phyloP scores from a whole-genome alignment of 352 stramenopile species.

The Globisporangium cystogenes region DNA sequence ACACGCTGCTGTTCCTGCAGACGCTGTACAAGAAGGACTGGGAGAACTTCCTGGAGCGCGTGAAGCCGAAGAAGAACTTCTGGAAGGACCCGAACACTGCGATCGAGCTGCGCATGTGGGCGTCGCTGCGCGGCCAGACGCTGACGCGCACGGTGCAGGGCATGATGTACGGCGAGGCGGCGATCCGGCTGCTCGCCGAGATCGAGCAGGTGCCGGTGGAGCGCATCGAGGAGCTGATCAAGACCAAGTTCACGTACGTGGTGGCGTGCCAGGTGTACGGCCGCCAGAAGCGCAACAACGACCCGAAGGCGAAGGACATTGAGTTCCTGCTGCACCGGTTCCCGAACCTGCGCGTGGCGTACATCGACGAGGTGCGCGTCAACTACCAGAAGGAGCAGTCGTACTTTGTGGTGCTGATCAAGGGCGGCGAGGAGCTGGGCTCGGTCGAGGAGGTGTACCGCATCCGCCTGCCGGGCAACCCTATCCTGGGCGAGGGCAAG shows the following conservation, averaged over 20 bases:
- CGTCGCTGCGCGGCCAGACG: constrained; percentile 97
- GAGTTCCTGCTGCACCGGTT: constrained; percentile 97
- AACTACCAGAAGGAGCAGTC: constrained; percentile 94
- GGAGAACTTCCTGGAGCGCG: constrained; percentile 97
- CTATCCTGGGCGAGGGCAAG: constrained; percentile 98
- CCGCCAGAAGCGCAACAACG: constrained; percentile 97
- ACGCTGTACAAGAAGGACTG: constrained; percentile 98
- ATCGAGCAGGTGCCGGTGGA: constrained; percentile 90
- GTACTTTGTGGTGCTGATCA: constrained; percentile 98
- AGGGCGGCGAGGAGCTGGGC: constrained; percentile 74
- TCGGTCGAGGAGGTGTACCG: constrained; percentile 93
- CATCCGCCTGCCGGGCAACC: constrained; percentile 97
- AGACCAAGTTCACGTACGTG: constrained; percentile 99
- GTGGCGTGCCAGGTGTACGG: constrained; percentile 98
- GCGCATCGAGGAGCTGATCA: constrained; percentile 94
- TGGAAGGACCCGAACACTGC: constrained; percentile 85
- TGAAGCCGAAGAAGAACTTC: constrained; percentile 91
- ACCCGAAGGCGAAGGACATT: constrained; percentile 98
- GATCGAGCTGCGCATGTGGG: constrained; percentile 94
- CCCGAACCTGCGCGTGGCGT: constrained; percentile 96
- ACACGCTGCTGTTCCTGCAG: constrained; percentile 89
- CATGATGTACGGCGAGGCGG: constrained; percentile 99
- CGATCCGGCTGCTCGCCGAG: constrained; percentile 95
- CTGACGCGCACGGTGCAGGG: constrained; percentile 96
- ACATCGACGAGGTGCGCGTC: constrained; percentile 97